Evolutionary conservation across 2,329 filamentous ascomycete genomes (phyloP).

Genomic region (Pyrenophora teres): DNA sequence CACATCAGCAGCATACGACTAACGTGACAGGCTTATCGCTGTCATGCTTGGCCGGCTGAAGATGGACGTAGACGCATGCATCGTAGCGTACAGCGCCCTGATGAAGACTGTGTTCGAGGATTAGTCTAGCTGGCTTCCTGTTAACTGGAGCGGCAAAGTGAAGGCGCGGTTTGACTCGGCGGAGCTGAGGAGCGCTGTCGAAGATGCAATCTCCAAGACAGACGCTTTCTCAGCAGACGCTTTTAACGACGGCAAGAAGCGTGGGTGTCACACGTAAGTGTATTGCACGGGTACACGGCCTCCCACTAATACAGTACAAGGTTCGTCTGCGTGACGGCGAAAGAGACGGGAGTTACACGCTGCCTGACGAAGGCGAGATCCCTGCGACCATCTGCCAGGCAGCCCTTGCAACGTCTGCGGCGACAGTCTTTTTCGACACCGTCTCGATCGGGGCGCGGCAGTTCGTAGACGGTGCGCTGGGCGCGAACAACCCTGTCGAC

Average conservation of each 20-base stretch:
- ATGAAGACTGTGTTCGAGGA: constrained; percentile 11
- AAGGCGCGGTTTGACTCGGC: constrained; percentile 13
- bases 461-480: constrained; percentile 50
- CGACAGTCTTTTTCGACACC: constrained; percentile 35
- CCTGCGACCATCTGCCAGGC: constrained; percentile 32
- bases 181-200: constrained; percentile 6
- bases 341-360: constrained; percentile 44
- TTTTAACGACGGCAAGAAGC: no score
- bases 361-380: constrained; percentile 12
- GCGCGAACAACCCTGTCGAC: constrained; percentile 53
- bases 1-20: neutral
- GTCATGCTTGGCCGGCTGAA: constrained; percentile 27
- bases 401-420: constrained; percentile 28
- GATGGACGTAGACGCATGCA: constrained; percentile 22
- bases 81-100: constrained; percentile 11
- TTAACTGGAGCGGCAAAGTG: constrained; percentile 3
- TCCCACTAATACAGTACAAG: neutral
- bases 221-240: no score
- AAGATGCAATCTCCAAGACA: neutral
- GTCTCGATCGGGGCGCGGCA: constrained; percentile 44
- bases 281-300: no score
- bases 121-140: neutral
- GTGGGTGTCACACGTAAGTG: no score
- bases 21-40: constrained; percentile 16
- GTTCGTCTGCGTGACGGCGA: constrained; percentile 3